phyloP scores from a whole-genome alignment of 2,329 filamentous ascomycete genomes.

The Penicillium sclerotiorum region DNA sequence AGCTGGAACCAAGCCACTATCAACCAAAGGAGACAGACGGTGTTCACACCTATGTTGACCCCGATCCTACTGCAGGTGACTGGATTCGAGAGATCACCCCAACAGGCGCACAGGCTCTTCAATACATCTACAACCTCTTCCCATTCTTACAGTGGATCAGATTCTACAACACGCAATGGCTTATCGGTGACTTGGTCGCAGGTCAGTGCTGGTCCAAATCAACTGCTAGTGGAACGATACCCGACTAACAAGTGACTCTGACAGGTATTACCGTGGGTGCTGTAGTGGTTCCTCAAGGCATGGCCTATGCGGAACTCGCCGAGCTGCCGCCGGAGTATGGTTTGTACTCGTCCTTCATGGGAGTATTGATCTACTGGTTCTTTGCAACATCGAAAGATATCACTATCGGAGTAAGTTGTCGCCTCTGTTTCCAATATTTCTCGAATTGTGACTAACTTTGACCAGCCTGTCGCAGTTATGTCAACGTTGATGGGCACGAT shows the following conservation, averaged over 20 bases:
- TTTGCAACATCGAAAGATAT: slow-evolving; percentile 99
- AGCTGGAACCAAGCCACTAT: neutral
- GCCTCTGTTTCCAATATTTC: too few species aligned
- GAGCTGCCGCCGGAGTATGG: slow-evolving; percentile 80
- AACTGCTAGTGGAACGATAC: too few species aligned
- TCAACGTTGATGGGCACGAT: slow-evolving; percentile 87
- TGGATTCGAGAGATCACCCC: slow-evolving; percentile 69
- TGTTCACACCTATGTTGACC: slow-evolving; percentile 51
- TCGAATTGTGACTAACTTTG: slow-evolving; percentile 8
- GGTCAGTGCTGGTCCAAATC: slow-evolving; percentile 38
- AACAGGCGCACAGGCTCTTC: slow-evolving; percentile 51
- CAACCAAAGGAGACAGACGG: neutral
- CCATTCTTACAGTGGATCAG: slow-evolving; percentile 83
- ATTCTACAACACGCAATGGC: slow-evolving; percentile 84
- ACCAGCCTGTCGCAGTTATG: slow-evolving; percentile 84
- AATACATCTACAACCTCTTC: slow-evolving; percentile 72
- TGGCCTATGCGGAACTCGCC: slow-evolving; percentile 90
- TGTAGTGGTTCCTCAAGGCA: slow-evolving; percentile 91
- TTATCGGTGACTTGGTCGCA: slow-evolving; percentile 80
- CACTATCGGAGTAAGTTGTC: slow-evolving; percentile 76
- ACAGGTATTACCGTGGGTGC: slow-evolving; percentile 70
- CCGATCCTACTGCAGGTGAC: slow-evolving; percentile 72
- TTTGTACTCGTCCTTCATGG: slow-evolving; percentile 94
- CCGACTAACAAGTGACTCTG: too few species aligned
- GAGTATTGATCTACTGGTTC: slow-evolving; percentile 93